phyloP scores from a whole-genome alignment of 495 filamentous ascomycete genomes.

The Apodospora peruviana region DNA sequence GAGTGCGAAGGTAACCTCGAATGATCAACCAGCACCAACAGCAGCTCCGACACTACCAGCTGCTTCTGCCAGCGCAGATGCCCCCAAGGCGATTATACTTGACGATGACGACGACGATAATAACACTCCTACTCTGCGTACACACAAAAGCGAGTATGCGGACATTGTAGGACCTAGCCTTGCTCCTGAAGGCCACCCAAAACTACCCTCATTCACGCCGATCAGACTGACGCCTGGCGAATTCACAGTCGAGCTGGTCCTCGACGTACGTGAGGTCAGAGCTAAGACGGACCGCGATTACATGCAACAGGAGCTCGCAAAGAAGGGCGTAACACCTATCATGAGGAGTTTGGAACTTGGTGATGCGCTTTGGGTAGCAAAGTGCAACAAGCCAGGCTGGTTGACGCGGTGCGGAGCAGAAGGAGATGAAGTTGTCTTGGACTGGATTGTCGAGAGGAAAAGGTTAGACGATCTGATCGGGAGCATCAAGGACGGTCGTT shows the following conservation, averaged over 20 bases:
- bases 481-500: conserved; percentile 78
- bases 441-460: conserved; percentile 81
- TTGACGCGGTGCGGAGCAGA: conserved; percentile 54
- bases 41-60: background rate
- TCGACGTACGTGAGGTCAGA: conserved; percentile 75
- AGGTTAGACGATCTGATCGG: conserved; percentile 73
- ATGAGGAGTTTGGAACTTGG: conserved; percentile 67
- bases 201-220: conserved; percentile 50
- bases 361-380: conserved; percentile 78
- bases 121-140: conserved; percentile 4
- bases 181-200: conserved; percentile 20
- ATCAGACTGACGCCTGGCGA: conserved; percentile 56
- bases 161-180: conserved; percentile 40
- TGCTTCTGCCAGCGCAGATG: background rate
- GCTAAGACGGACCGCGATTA: conserved; percentile 75
- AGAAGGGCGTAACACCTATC: conserved; percentile 58
- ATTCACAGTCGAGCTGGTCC: conserved; percentile 68
- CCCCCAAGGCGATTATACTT: background rate
- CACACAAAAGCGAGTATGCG: conserved; percentile 12
- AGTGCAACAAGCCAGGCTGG: conserved; percentile 52
- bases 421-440: conserved; percentile 72
- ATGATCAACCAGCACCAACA: background rate
- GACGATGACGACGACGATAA: conserved; percentile 7
- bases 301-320: conserved; percentile 65
- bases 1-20: background rate